These are phyloP conservation scores for Aspergillus flavus DNA, from an alignment of 2,329 filamentous ascomycete genomes.

Conservation along the genomic window DNA sequence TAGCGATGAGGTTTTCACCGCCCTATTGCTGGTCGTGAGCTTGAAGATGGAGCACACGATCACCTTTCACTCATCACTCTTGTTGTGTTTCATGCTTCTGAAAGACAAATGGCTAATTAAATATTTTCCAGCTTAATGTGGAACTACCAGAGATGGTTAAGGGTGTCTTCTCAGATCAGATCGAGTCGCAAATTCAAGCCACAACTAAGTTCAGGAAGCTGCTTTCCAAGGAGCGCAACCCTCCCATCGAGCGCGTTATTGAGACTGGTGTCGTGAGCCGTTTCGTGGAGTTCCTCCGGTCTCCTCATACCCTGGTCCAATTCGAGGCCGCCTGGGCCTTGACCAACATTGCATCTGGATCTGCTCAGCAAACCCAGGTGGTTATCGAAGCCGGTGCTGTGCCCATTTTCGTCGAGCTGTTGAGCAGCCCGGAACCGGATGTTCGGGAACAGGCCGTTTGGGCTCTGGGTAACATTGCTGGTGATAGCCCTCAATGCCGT, in stretches of 20 bases:
- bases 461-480: slow-evolving; percentile 97
- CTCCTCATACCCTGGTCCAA: slow-evolving; percentile 95
- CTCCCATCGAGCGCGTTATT: slow-evolving; percentile 98
- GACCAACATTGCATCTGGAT: slow-evolving; percentile 98
- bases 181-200: slow-evolving; percentile 94
- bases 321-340: slow-evolving; percentile 99
- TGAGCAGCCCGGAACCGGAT: slow-evolving; percentile 94
- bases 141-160: slow-evolving; percentile 98
- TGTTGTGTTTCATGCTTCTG: background rate
- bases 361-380: slow-evolving; percentile 95
- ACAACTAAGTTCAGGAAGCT: slow-evolving; percentile 99
- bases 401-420: slow-evolving; percentile 95
- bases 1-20: slow-evolving; percentile 38
- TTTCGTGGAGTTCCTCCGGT: slow-evolving; percentile 97
- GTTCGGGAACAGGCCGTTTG: slow-evolving; percentile 98
- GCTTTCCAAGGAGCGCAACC: slow-evolving; percentile 97
- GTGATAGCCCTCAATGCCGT: slow-evolving; percentile 95
- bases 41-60: slow-evolving; percentile 6
- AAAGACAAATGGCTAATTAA: slow-evolving; percentile 23
- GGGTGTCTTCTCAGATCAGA: slow-evolving; percentile 98
- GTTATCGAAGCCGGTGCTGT: slow-evolving; percentile 98
- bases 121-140: slow-evolving; percentile 75
- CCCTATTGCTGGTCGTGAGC: slow-evolving; percentile 27
- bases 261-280: slow-evolving; percentile 97
- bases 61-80: background rate